These are phyloP conservation scores for Daldinia vernicosa DNA, from an alignment of 495 filamentous ascomycete genomes.

Conservation along the genomic window DNA sequence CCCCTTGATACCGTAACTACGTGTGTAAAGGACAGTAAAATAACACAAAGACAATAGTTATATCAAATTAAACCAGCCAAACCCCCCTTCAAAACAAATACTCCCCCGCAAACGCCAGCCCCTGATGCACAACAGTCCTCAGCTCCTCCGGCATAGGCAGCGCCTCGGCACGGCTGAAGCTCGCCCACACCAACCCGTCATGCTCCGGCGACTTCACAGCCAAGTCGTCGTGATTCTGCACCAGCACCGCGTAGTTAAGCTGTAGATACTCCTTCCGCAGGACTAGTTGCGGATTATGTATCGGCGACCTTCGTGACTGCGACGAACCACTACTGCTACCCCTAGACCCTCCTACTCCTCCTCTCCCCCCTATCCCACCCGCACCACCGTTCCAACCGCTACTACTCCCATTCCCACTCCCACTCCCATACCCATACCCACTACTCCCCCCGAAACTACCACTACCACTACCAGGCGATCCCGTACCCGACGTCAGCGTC, in stretches of 20 bases:
- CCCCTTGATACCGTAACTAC: no score
- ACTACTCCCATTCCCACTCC: not conserved
- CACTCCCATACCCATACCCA: not conserved
- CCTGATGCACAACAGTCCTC: constrained; percentile 39
- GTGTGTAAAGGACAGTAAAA: not conserved
- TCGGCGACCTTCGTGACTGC: constrained; percentile 17
- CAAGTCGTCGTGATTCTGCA: constrained; percentile 35
- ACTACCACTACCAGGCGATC: not conserved
- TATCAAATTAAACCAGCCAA: not conserved
- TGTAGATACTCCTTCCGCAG: constrained; percentile 33
- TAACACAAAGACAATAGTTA: not conserved
- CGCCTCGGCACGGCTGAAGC: constrained; percentile 27
- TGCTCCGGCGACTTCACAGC: constrained; percentile 26
- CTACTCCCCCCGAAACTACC: not conserved
- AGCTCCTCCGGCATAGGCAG: constrained; percentile 42
- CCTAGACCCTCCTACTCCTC: not conserved
- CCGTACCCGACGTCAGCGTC: constrained; percentile 22
- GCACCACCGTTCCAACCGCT: not conserved
- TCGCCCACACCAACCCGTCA: constrained; percentile 47
- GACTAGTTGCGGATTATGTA: constrained; percentile 28
- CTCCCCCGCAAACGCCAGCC: constrained; percentile 40
- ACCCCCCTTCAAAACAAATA: constrained; percentile 23
- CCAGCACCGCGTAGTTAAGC: constrained; percentile 44
- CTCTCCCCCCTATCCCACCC: not conserved
- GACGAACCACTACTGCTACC: not conserved